phyloP scores from a whole-genome alignment of 1,139 yeast genomes.

The Yamadazyma diddensiae region DNA sequence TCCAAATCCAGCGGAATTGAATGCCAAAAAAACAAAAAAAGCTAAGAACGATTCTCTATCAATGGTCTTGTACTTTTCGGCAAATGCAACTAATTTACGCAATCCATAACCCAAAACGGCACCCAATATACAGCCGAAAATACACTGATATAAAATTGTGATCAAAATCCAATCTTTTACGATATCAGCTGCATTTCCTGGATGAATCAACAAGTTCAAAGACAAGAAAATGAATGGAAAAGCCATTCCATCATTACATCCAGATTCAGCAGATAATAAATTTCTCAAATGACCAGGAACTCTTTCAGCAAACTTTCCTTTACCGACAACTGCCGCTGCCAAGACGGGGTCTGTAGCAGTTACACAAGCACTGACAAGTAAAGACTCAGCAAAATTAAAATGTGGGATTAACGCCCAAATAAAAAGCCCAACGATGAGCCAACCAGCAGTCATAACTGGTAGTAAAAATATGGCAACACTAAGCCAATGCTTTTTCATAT shows the following conservation, averaged over 20 bases:
- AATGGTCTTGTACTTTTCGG: constrained; percentile 71
- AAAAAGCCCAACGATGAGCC: constrained; percentile 85
- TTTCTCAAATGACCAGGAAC: constrained; percentile 97
- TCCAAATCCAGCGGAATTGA: constrained; percentile 91
- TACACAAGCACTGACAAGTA: constrained; percentile 85
- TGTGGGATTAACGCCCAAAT: constrained; percentile 84
- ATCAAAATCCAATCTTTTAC: constrained; percentile 81
- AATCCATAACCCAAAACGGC: constrained; percentile 72
- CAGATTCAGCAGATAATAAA: constrained; percentile 87
- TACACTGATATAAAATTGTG: constrained; percentile 83
- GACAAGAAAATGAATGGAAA: constrained; percentile 89
- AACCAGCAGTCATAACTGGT: constrained; percentile 94
- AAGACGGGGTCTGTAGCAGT: constrained; percentile 98
- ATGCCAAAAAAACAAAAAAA: constrained; percentile 80
- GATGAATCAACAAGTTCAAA: constrained; percentile 61
- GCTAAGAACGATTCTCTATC: constrained; percentile 95
- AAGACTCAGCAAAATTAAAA: constrained; percentile 71
- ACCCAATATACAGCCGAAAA: constrained; percentile 81
- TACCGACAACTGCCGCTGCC: constrained; percentile 98
- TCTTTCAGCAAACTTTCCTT: constrained; percentile 93
- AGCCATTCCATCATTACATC: constrained; percentile 98
- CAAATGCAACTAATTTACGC: constrained; percentile 71
- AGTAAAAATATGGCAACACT: constrained; percentile 75
- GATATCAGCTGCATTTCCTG: constrained; percentile 64
- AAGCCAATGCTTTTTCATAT: constrained; percentile 87